A percentile compares a stretch with the other conserved stretches of the same genome.
phyloP scores from a whole-genome alignment of 1,284 basidiomycete species.

The Ganoderma meredithae region DNA sequence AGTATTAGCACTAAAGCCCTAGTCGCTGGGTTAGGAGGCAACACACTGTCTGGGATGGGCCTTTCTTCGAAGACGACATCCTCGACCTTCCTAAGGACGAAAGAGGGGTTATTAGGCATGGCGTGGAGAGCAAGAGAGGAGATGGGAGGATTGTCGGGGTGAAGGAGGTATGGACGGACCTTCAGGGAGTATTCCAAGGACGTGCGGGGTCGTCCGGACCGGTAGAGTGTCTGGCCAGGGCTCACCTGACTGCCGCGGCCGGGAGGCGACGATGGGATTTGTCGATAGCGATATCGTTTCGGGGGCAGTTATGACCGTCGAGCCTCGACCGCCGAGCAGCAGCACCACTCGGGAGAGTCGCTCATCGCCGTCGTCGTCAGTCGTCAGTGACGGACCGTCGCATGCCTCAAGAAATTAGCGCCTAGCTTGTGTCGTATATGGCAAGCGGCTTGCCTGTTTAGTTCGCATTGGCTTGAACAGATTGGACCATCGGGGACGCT shows the following conservation, averaged over 20 bases:
- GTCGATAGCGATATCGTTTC: constrained; percentile 19
- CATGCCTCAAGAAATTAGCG: no score
- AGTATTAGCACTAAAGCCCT: constrained; percentile 15
- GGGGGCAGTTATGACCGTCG: no score
- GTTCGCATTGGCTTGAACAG: no score
- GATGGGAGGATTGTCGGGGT: constrained; percentile 24
- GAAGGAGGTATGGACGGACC: constrained; percentile 5
- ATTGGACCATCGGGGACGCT: no score
- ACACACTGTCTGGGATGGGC: constrained; percentile 77
- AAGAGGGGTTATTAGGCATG: constrained; percentile 82
- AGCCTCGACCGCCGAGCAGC: no score
- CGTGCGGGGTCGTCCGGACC: constrained; percentile 32
- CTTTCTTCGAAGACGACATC: constrained; percentile 79
- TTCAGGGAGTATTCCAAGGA: constrained; percentile 30
- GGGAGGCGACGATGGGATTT: constrained; percentile 5
- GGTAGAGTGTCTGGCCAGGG: constrained; percentile 27
- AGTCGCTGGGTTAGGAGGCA: constrained; percentile 9
- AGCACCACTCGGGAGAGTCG: no score
- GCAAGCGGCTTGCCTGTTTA: no score
- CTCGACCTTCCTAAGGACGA: constrained; percentile 80
- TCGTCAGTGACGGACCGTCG: no score
- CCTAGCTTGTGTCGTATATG: no score
- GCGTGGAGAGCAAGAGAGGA: constrained; percentile 19
- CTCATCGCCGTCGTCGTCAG: no score
- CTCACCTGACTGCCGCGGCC: constrained; percentile 29